phyloP scores from a whole-genome alignment of 441 rosid genomes.

The Pelargonium cotyledonis region DNA sequence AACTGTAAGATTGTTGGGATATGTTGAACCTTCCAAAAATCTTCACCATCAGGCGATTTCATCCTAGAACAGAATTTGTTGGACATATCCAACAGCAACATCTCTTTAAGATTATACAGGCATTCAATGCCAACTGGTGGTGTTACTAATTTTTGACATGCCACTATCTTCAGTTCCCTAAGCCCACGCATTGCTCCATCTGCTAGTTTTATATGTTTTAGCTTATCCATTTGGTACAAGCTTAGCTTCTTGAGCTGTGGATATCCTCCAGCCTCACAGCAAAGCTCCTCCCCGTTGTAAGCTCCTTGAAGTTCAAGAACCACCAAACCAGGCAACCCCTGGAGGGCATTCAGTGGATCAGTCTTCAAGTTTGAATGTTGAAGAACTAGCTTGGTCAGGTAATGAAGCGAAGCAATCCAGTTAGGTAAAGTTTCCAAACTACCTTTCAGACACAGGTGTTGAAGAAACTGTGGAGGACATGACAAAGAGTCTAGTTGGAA shows the following conservation, averaged over 20 bases:
- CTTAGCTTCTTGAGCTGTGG: neutral
- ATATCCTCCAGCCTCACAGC: constrained; percentile 15
- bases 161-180: constrained; percentile 8
- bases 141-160: constrained; percentile 6
- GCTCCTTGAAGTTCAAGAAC: constrained; percentile 13
- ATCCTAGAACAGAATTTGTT: constrained; percentile 8
- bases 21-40: constrained; percentile 11
- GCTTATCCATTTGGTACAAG: neutral
- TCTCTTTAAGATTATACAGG: constrained; percentile 9
- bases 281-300: constrained; percentile 13
- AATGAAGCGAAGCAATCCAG: constrained; percentile 13
- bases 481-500: constrained; percentile 1
- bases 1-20: neutral
- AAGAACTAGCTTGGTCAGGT: constrained; percentile 10
- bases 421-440: neutral
- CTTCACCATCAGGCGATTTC: constrained; percentile 8
- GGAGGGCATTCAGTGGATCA: constrained; percentile 15
- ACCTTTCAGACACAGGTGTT: constrained; percentile 14
- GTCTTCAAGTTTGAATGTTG: neutral
- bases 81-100: constrained; percentile 16
- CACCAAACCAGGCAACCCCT: constrained; percentile 13
- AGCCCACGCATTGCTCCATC: constrained; percentile 12
- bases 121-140: constrained; percentile 11
- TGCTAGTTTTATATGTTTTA: constrained; percentile 1
- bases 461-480: constrained; percentile 17